Evolutionary conservation across 2,329 filamentous ascomycete genomes (phyloP).

Genomic region (Diaporthe australafricana): DNA sequence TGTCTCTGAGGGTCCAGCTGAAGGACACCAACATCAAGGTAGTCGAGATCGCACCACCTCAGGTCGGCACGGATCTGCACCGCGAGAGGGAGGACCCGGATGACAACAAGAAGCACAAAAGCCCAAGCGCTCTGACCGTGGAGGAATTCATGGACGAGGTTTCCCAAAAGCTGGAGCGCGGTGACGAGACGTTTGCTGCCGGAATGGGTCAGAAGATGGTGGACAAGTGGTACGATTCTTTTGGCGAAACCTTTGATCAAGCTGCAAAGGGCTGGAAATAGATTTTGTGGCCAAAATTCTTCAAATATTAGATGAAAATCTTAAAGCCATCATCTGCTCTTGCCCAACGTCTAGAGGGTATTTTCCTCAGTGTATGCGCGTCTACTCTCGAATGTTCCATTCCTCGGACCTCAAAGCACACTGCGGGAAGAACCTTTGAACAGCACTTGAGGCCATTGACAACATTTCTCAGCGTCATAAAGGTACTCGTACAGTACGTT

Average conservation of each 20-base stretch:
- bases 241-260: constrained; percentile 33
- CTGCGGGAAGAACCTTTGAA: no score
- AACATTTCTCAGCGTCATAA: no score
- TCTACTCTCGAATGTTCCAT: no score
- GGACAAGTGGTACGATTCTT: constrained; percentile 35
- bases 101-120: constrained; percentile 70
- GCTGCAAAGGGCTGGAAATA: constrained; percentile 35
- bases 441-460: no score
- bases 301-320: no score
- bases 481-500: no score
- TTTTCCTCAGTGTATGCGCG: no score
- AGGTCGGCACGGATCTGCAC: constrained; percentile 66
- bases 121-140: constrained; percentile 56
- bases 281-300: neutral
- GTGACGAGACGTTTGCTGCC: constrained; percentile 60
- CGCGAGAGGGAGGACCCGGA: constrained; percentile 66
- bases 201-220: constrained; percentile 45
- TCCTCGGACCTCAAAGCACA: no score
- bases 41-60: constrained; percentile 67
- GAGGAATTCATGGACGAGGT: constrained; percentile 67
- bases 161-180: constrained; percentile 55
- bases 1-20: constrained; percentile 66
- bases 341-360: no score
- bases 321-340: neutral
- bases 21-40: constrained; percentile 56